Evolutionary conservation across 2,329 filamentous ascomycete species (phyloP).

Genomic region (Venturia carpophila): DNA sequence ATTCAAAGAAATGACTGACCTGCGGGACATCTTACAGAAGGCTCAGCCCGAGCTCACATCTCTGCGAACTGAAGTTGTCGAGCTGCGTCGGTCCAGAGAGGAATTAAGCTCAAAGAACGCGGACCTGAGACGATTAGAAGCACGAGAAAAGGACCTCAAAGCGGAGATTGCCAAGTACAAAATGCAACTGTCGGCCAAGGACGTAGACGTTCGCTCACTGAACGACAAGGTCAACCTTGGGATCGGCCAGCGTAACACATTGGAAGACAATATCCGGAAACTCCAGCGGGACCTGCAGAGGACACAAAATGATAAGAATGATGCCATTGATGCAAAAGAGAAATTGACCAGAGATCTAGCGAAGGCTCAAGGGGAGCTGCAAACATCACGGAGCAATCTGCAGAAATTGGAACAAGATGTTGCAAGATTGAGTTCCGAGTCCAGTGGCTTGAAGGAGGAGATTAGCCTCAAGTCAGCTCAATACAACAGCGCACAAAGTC

Average conservation of each 20-base stretch:
- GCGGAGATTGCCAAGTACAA: conserved; percentile 64
- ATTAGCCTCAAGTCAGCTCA: conserved; percentile 77
- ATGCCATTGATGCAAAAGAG: conserved; percentile 65
- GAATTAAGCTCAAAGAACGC: conserved; percentile 56
- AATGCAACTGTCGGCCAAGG: conserved; percentile 63
- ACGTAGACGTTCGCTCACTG: conserved; percentile 67
- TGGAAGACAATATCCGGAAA: conserved; percentile 71
- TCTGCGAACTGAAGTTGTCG: conserved; percentile 66
- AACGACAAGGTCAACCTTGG: conserved; percentile 73
- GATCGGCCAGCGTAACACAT: conserved; percentile 58
- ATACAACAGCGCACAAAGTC: conserved; percentile 73
- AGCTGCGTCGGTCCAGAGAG: conserved; percentile 66
- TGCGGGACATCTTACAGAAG: conserved; percentile 73
- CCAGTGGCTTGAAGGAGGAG: conserved; percentile 64
- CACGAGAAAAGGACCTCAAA: conserved; percentile 72
- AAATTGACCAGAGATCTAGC: conserved; percentile 62
- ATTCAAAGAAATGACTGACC: conserved; percentile 78
- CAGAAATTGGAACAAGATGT: conserved; percentile 69
- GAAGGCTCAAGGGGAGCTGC: conserved; percentile 64
- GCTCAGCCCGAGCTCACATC: conserved; percentile 77
- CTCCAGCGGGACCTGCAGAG: conserved; percentile 70
- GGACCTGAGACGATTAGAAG: conserved; percentile 70
- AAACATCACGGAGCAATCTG: conserved; percentile 47
- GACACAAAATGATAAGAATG: conserved; percentile 70
- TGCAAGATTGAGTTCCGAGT: conserved; percentile 59